Evolutionary conservation across 371 early-diverging fungal genomes (phyloP).

Genomic region (Coemansia sp.): DNA sequence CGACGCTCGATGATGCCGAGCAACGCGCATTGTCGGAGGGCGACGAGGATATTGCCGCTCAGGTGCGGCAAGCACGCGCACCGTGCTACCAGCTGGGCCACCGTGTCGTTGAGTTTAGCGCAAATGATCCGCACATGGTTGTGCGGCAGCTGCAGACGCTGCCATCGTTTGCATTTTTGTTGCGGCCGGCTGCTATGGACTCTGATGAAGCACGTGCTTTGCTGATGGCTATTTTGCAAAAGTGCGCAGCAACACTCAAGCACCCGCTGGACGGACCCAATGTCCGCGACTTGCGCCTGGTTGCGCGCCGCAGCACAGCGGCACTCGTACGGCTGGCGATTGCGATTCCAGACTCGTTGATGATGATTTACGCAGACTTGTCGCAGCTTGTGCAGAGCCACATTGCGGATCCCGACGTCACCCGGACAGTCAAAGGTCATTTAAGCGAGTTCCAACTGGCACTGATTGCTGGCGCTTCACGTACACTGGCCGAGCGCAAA

Average conservation of each 20-base stretch:
- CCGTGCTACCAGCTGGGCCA: constrained; percentile 35
- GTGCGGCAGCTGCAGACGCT: constrained; percentile 38
- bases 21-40: constrained; percentile 38
- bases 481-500: constrained; percentile 26
- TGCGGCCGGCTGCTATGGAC: constrained; percentile 27
- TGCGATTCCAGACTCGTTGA: constrained; percentile 41
- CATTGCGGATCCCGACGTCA: constrained; percentile 23
- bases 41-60: neutral
- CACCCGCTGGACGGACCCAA: neutral
- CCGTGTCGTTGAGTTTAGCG: constrained; percentile 9
- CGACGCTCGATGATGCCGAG: constrained; percentile 42
- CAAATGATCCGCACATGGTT: neutral
- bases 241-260: constrained; percentile 16
- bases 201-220: constrained; percentile 21
- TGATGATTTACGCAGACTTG: constrained; percentile 36
- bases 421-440: constrained; percentile 23
- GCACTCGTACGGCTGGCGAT: constrained; percentile 37
- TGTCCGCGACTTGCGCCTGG: constrained; percentile 16
- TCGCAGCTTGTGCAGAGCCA: constrained; percentile 26
- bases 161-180: constrained; percentile 39
- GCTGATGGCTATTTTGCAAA: constrained; percentile 30
- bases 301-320: constrained; percentile 37
- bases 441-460: constrained; percentile 44
- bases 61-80: constrained; percentile 15
- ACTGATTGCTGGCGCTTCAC: constrained; percentile 34